A percentile compares a stretch with the other conserved stretches of the same genome.
Evolutionary conservation across 257 asterid species (phyloP).

Genomic region (Fraxinus pennsylvanica): DNA sequence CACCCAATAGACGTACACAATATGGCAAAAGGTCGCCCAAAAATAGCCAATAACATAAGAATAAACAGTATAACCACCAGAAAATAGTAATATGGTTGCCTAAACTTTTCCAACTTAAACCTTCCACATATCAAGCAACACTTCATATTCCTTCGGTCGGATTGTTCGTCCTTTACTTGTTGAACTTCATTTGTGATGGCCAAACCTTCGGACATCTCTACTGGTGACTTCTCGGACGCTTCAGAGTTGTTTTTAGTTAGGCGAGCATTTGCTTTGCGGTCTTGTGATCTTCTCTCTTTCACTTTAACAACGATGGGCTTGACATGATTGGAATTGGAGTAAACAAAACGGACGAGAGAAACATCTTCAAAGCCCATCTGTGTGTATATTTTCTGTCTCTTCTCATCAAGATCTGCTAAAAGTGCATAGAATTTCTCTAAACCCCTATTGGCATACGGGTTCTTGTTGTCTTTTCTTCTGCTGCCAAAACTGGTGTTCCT

Average conservation of each 20-base stretch:
- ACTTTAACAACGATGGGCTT: slow-evolving; percentile 56
- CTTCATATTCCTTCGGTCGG: neutral
- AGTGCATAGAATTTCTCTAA: slow-evolving; percentile 56
- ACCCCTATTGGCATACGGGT: slow-evolving; percentile 48
- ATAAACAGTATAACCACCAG: slow-evolving; percentile 42
- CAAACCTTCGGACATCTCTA: neutral
- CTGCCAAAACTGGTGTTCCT: slow-evolving; percentile 28
- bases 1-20: slow-evolving; percentile 59
- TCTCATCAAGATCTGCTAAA: slow-evolving; percentile 45
- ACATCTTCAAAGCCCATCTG: slow-evolving; percentile 46
- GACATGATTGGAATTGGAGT: slow-evolving; percentile 36
- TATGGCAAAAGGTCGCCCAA: slow-evolving; percentile 55
- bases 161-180: neutral
- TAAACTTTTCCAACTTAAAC: slow-evolving; percentile 29
- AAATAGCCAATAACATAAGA: slow-evolving; percentile 42
- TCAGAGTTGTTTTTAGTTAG: neutral
- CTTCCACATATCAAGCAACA: neutral
- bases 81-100: slow-evolving; percentile 33
- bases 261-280: neutral
- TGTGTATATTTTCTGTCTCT: slow-evolving; percentile 48
- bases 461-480: slow-evolving; percentile 42
- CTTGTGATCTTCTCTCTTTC: slow-evolving; percentile 24
- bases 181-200: neutral
- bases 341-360: slow-evolving; percentile 54
- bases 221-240: neutral